Conservation (phyloP, 106 monocot genomes). For the Dioscorea zingiberensis region DNA sequence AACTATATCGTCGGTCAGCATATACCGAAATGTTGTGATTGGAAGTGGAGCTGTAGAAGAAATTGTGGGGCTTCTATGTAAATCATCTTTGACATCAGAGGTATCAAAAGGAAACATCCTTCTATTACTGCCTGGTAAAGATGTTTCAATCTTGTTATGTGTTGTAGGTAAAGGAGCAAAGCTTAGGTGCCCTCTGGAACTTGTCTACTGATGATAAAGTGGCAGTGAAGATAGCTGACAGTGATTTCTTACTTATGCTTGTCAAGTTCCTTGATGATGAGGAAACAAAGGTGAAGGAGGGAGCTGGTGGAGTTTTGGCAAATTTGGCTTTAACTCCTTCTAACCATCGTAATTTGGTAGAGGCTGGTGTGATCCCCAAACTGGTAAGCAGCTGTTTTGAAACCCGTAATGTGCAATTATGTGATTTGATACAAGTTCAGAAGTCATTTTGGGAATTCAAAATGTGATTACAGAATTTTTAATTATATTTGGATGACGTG, state of each 20-base stretch:
- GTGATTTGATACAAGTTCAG: background rate
- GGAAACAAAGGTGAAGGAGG: slow-evolving; percentile 81
- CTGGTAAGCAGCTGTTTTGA: slow-evolving; percentile 42
- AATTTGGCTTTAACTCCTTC: slow-evolving; percentile 56
- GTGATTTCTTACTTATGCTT: slow-evolving; percentile 45
- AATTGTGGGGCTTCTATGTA: slow-evolving; percentile 43
- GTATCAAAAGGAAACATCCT: slow-evolving; percentile 18
- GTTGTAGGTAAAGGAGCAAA: slow-evolving; percentile 72
- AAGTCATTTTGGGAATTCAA: too few species aligned
- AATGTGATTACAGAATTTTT: background rate
- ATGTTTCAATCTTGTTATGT: slow-evolving; percentile 2
- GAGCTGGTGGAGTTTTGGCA: slow-evolving; percentile 69
- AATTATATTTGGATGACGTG: background rate
- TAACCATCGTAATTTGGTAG: slow-evolving; percentile 55
- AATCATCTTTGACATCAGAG: slow-evolving; percentile 33
- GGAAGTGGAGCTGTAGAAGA: slow-evolving; percentile 79
- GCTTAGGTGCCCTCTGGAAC: slow-evolving; percentile 69
- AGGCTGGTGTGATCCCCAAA: slow-evolving; percentile 71
- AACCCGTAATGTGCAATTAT: slow-evolving; percentile 2
- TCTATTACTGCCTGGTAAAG: background rate
- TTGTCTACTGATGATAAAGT: slow-evolving; percentile 61
- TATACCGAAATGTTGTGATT: slow-evolving; percentile 52
- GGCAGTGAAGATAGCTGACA: slow-evolving; percentile 42
- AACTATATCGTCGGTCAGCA: slow-evolving; percentile 50
- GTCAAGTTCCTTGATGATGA: slow-evolving; percentile 74